A percentile compares a stretch with the other conserved stretches of the same genome.
These are phyloP conservation scores for Laburnicola sp. DNA, from an alignment of 2,329 filamentous ascomycete genomes.

Conservation along the genomic window DNA sequence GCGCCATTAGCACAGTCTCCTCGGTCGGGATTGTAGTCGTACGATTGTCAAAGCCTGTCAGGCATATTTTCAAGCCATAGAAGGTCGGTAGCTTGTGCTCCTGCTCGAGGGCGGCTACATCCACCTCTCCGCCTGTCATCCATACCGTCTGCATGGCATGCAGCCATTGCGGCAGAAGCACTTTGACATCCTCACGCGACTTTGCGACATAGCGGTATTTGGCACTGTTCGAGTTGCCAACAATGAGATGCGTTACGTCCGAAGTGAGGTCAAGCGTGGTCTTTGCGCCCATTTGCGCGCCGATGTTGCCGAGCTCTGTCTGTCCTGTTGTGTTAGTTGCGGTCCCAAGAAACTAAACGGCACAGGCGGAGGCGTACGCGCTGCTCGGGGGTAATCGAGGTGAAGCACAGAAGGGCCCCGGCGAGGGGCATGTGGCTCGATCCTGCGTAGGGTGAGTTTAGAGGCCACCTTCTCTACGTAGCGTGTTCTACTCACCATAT, in stretches of 20 bases:
- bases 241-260: conserved; percentile 91
- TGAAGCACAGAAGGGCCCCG: conserved; percentile 83
- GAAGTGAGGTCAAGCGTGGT: conserved; percentile 93
- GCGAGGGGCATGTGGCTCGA: conserved; percentile 44
- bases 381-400: conserved; percentile 76
- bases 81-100: conserved; percentile 68
- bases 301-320: conserved; percentile 64
- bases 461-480: background rate
- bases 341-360: background rate
- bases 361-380: conserved; percentile 57
- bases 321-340: conserved; percentile 25
- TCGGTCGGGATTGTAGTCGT: conserved; percentile 24
- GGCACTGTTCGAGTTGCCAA: conserved; percentile 83
- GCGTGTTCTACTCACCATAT: conserved; percentile 28
- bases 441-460: conserved; percentile 26
- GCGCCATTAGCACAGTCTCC: conserved; percentile 29
- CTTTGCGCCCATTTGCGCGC: conserved; percentile 78
- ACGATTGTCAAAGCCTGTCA: conserved; percentile 72
- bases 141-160: conserved; percentile 77
- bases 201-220: conserved; percentile 97
- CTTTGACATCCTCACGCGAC: conserved; percentile 81
- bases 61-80: conserved; percentile 64
- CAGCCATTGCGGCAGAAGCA: conserved; percentile 82
- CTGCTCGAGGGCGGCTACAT: conserved; percentile 70
- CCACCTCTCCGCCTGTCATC: conserved; percentile 76